Percentiles rank a stretch among this genome's conserved stretches.
Conservation (phyloP, 768 basidiomycete species). For the Lentinula guzmanii region DNA sequence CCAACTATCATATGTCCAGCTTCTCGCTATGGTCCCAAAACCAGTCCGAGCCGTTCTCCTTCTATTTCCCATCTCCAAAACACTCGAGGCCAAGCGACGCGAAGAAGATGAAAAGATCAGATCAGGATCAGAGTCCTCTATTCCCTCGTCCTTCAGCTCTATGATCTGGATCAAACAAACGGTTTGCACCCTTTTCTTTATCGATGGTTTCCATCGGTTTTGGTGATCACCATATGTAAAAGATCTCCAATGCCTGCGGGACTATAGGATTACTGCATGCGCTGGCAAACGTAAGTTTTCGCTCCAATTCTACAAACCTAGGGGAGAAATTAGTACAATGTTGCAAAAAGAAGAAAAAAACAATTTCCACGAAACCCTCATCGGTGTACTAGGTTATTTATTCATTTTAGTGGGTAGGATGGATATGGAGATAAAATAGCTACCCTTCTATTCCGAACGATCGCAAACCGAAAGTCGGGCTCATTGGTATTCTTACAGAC, state of each 20-base stretch:
- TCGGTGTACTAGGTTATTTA: background rate
- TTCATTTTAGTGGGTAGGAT: background rate
- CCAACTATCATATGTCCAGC: slow-evolving; percentile 26
- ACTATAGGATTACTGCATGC: slow-evolving; percentile 85
- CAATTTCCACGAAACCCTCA: no score
- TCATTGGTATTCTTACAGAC: slow-evolving; percentile 31
- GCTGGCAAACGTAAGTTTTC: slow-evolving; percentile 62
- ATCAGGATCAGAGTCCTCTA: slow-evolving; percentile 30
- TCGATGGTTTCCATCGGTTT: background rate
- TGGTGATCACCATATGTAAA: background rate
- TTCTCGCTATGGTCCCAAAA: slow-evolving; percentile 61
- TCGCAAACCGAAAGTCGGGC: background rate
- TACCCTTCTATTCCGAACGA: background rate
- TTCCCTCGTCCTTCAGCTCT: slow-evolving; percentile 43
- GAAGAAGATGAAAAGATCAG: slow-evolving; percentile 56
- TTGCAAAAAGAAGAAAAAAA: no score
- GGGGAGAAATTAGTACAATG: no score
- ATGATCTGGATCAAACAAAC: slow-evolving; percentile 91
- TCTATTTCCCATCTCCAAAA: slow-evolving; percentile 69
- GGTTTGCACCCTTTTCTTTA: slow-evolving; percentile 30
- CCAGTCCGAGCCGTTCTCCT: slow-evolving; percentile 83
- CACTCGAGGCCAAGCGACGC: slow-evolving; percentile 41
- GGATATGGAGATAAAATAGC: background rate
- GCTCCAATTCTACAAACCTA: background rate
- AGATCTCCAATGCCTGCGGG: slow-evolving; percentile 85